phyloP scores from a whole-genome alignment of 768 basidiomycete species.

The Macrolepiota albuminosa region DNA sequence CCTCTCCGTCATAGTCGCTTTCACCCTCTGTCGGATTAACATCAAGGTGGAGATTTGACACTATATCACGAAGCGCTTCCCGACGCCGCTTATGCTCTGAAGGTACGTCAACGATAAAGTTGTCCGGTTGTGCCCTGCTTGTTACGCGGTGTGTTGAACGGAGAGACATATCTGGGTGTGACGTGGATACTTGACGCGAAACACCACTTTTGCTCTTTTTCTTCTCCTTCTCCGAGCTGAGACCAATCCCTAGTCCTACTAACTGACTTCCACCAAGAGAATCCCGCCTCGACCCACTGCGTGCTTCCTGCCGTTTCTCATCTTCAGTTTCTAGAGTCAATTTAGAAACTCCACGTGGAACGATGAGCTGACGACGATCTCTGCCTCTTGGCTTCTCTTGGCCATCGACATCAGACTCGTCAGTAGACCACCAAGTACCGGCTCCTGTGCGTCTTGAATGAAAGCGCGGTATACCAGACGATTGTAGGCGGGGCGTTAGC shows the following conservation, averaged over 20 bases:
- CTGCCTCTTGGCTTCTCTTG: slow-evolving; percentile 33
- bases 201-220: not conserved
- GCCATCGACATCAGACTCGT: slow-evolving; percentile 39
- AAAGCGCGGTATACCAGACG: slow-evolving; percentile 33
- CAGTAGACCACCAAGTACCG: slow-evolving; percentile 19
- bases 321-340: slow-evolving; percentile 37
- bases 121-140: not conserved
- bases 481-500: not conserved
- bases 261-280: not conserved
- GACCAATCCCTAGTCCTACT: slow-evolving; percentile 11
- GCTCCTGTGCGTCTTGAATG: slow-evolving; percentile 19
- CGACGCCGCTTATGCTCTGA: slow-evolving; percentile 24
- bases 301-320: slow-evolving; percentile 13
- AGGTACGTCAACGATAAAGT: slow-evolving; percentile 10
- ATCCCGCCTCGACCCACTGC: not conserved
- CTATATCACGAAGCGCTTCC: slow-evolving; percentile 31
- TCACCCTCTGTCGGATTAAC: slow-evolving; percentile 12
- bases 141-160: not conserved
- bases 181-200: not conserved
- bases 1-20: slow-evolving; percentile 28
- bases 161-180: not conserved
- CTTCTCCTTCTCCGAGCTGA: slow-evolving; percentile 1
- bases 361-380: slow-evolving; percentile 37
- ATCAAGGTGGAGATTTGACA: slow-evolving; percentile 24
- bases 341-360: slow-evolving; percentile 39